phyloP scores from a whole-genome alignment of 257 asterid species.

The Scutellaria galericulata region DNA sequence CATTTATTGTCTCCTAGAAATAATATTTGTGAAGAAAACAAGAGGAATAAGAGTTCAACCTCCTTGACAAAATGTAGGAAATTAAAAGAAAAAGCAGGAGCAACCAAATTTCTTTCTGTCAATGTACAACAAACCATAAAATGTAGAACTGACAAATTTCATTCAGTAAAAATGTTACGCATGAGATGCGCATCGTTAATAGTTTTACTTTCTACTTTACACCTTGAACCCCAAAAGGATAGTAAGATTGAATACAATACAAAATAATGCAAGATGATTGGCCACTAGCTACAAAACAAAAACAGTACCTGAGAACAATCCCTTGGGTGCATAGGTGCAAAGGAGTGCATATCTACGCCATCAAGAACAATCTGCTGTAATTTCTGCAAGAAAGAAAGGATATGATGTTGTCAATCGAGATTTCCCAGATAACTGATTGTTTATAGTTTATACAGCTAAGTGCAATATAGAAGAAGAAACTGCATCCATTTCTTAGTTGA shows the following conservation, averaged over 20 bases:
- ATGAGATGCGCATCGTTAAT: neutral
- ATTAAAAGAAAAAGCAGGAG: conserved; percentile 6
- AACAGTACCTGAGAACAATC: conserved; percentile 91
- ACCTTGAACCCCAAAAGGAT: neutral
- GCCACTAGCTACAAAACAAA: conserved; percentile 26
- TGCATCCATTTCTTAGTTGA: conserved; percentile 27
- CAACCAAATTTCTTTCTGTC: neutral
- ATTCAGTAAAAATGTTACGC: conserved; percentile 2
- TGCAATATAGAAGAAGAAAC: conserved; percentile 1
- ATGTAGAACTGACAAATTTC: neutral
- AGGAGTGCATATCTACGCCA: conserved; percentile 72
- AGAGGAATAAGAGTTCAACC: conserved; percentile 1
- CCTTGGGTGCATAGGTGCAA: conserved; percentile 82
- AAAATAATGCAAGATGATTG: conserved; percentile 23
- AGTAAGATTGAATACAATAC: neutral
- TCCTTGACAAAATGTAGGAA: neutral
- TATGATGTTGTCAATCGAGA: conserved; percentile 22
- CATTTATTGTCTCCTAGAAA: conserved; percentile 1
- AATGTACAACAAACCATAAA: neutral
- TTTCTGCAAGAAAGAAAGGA: conserved; percentile 56
- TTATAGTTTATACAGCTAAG: neutral
- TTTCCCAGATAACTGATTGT: conserved; percentile 24
- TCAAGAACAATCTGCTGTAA: conserved; percentile 80
- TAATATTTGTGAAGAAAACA: neutral
- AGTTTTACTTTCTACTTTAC: neutral